Evolutionary conservation across 805 yeast genomes (phyloP).

Genomic region (Starmerella asiatica): DNA sequence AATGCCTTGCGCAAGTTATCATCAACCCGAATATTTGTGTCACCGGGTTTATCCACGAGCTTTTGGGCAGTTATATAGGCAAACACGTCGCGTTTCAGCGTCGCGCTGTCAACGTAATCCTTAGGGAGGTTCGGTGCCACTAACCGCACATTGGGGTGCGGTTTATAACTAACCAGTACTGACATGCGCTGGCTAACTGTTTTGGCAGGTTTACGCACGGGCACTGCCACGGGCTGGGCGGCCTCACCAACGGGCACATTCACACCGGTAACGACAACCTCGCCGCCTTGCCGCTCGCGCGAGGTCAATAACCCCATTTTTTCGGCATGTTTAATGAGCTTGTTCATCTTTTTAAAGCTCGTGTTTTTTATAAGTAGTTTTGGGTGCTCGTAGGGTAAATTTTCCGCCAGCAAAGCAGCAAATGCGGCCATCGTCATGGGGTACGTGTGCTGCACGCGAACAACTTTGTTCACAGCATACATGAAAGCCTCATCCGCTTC

Average conservation of each 20-base stretch:
- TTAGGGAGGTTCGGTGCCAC: conserved; percentile 20
- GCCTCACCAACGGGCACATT: conserved; percentile 24
- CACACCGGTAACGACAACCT: conserved; percentile 42
- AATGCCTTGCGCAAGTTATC: conserved; percentile 37
- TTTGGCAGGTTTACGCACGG: conserved; percentile 5
- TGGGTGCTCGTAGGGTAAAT: conserved; percentile 44
- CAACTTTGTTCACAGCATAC: conserved; percentile 56
- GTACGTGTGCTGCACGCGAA: conserved; percentile 33
- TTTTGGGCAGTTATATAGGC: conserved; percentile 42
- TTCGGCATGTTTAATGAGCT: conserved; percentile 76
- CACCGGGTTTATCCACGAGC: conserved; percentile 33
- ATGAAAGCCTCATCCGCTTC: conserved; percentile 45
- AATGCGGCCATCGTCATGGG: conserved; percentile 67
- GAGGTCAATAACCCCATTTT: conserved; percentile 52
- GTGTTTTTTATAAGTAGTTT: conserved; percentile 47
- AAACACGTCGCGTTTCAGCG: conserved; percentile 41
- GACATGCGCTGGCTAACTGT: conserved; percentile 13
- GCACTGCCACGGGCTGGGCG: conserved; percentile 5
- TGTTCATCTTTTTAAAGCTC: conserved; percentile 79
- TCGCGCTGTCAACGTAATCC: conserved; percentile 25
- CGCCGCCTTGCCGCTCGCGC: conserved; percentile 78
- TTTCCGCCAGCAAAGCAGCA: conserved; percentile 46
- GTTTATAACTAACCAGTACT: conserved; percentile 22
- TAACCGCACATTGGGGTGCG: conserved; percentile 14
- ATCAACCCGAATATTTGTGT: conserved; percentile 42